These are phyloP conservation scores for Monosporozyma unispora DNA, from an alignment of 805 yeast genomes.

Conservation along the genomic window DNA sequence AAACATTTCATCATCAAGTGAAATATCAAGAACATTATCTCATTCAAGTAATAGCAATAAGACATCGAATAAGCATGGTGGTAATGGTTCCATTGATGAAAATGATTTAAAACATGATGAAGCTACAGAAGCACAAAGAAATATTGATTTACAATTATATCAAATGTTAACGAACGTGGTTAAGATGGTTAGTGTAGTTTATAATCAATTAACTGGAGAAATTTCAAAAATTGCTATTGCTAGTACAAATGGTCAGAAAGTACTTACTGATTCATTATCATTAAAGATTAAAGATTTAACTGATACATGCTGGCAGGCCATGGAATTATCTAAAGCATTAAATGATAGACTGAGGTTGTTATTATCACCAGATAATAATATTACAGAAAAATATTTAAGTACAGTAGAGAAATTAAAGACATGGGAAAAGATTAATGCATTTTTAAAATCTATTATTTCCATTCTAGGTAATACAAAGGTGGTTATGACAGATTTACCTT, in stretches of 20 bases:
- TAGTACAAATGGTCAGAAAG: conserved; percentile 34
- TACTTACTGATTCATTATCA: conserved; percentile 33
- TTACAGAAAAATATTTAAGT: conserved; percentile 33
- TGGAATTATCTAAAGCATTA: conserved; percentile 70
- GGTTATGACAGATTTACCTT: conserved; percentile 73
- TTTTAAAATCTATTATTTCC: conserved; percentile 72
- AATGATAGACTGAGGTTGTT: conserved; percentile 46
- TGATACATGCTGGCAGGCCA: conserved; percentile 64
- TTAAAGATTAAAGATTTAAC: conserved; percentile 69
- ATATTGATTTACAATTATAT: conserved; percentile 59
- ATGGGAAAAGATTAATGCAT: conserved; percentile 79
- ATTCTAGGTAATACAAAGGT: conserved; percentile 77
- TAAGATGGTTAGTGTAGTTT: conserved; percentile 64
- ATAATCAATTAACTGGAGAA: conserved; percentile 61
- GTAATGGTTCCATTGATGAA: not conserved
- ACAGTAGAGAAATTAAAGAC: conserved; percentile 50
- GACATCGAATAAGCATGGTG: not conserved
- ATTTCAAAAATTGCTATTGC: conserved; percentile 56
- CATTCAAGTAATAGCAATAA: not conserved
- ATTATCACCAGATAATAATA: conserved; percentile 17
- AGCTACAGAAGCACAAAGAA: conserved; percentile 30
- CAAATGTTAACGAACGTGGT: conserved; percentile 56
- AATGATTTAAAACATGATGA: not conserved
- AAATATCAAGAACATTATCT: not conserved
- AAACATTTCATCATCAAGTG: conserved; percentile 1